Evolutionary conservation across 441 rosid species (phyloP).

Genomic region (Pelargonium citronellum): DNA sequence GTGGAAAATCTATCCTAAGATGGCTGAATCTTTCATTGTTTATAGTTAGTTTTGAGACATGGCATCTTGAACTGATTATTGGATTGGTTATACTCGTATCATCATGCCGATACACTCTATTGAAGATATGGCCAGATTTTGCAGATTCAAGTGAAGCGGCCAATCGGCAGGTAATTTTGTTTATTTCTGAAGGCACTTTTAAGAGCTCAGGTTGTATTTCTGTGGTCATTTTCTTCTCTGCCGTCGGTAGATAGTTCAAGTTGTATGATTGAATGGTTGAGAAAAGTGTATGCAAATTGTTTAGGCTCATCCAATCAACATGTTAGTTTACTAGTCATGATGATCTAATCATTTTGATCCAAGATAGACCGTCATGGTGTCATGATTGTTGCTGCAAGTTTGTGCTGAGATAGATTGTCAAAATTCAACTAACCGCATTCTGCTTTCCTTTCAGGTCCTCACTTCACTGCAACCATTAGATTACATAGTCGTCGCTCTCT

Average conservation of each 20-base stretch:
- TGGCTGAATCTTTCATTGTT: constrained; percentile 16
- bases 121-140: constrained; percentile 74
- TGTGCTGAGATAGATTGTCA: too few relatives aligned
- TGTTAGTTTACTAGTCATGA: neutral
- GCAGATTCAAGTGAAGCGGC: constrained; percentile 80
- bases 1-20: constrained; percentile 1
- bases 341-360: neutral
- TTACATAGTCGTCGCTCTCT: constrained; percentile 62
- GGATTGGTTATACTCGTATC: constrained; percentile 66
- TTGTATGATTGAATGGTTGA: neutral
- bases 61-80: constrained; percentile 70
- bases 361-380: too few relatives aligned
- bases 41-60: constrained; percentile 71
- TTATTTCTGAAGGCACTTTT: neutral
- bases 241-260: too few relatives aligned
- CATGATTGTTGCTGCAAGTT: neutral
- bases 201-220: neutral
- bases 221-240: neutral
- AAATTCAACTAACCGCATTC: neutral
- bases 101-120: constrained; percentile 56
- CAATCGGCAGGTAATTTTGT: constrained; percentile 67
- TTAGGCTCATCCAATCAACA: constrained; percentile 2
- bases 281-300: neutral
- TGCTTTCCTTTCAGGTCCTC: constrained; percentile 48
- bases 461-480: constrained; percentile 74